phyloP scores from a whole-genome alignment of 345 rosid species.

The Draba incana region DNA sequence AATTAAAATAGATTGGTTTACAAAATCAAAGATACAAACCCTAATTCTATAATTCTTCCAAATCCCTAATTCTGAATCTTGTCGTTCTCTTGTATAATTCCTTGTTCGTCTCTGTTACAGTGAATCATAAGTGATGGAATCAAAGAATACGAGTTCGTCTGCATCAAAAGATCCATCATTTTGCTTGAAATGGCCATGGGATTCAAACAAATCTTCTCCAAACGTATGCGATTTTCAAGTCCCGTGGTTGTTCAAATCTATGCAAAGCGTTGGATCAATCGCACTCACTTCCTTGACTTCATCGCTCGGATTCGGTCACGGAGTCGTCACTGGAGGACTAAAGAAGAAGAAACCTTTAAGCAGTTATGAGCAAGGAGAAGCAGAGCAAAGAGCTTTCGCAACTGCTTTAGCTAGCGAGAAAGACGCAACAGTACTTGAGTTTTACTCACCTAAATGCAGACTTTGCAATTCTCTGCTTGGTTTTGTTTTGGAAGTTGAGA shows the following conservation, averaged over 20 bases:
- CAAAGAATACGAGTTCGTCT: conserved; percentile 41
- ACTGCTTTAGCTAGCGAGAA: conserved; percentile 75
- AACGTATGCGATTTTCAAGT: conserved; percentile 56
- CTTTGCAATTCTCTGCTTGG: conserved; percentile 76
- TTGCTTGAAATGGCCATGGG: conserved; percentile 91
- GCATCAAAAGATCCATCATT: conserved; percentile 49
- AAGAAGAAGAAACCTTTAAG: conserved; percentile 49
- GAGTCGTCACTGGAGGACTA: conserved; percentile 30
- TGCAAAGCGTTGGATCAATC: conserved; percentile 63
- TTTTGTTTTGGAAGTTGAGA: conserved; percentile 71
- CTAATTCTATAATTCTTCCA: neutral
- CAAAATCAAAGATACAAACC: neutral
- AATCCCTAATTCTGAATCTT: neutral
- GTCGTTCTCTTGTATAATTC: neutral
- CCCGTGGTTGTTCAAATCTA: conserved; percentile 79
- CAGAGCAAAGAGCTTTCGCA: conserved; percentile 87
- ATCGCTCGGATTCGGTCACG: conserved; percentile 20
- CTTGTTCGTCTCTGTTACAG: neutral
- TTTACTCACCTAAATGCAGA: conserved; percentile 89
- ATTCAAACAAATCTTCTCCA: conserved; percentile 44
- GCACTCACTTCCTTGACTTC: conserved; percentile 58
- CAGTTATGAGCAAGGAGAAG: conserved; percentile 78
- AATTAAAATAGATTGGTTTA: conserved; percentile 1
- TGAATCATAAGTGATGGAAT: conserved; percentile 7
- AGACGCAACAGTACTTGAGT: conserved; percentile 81